Base-by-base conservation (phyloP, 352 stramenopile genomes). In the Globisporangium cystogenes region DNA sequence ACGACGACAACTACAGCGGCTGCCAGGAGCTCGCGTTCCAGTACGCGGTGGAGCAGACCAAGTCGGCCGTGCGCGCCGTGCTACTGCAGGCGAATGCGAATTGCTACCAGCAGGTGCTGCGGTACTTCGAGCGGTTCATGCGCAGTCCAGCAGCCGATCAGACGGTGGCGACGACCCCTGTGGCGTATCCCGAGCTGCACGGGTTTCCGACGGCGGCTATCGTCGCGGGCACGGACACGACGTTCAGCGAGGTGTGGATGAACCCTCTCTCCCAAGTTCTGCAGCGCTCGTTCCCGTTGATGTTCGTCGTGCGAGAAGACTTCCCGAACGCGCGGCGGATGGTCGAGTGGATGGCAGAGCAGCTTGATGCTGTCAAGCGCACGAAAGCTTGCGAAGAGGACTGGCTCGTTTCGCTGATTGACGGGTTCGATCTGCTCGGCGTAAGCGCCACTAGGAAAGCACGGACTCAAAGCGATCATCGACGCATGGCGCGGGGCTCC, bases 201-300 rank as follows among this genome's bases (percentile, higher is more conserved):
- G 66, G 64, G 7, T 78, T 83, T 31, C 78, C 78, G 0, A 82
- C 74, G 1, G 83, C 75, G 16, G 75, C 73, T 12, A 66, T 94
- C 18, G 75, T 92, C 27, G 68, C 79, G 33, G 83, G 83, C 5
- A 75, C 74, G 0, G 83, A 94, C 45, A 81, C 77, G 14, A 84
- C 79, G 26, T 83, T 81, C 26, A 89, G 76, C 51, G 78, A 88
- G 31, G 62, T 92, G 47, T 94, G 83, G 83, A 73, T 88, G 35
- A 57, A 70, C 27, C 83, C 83, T 29, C 55, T 94, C 4, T 78
- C 64, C 48, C 82, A 76, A 21, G 77, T 80, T 41, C 60, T 94
- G 43, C 66, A 86, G 50, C 75, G 73, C 20, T 84, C 76, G 18
- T 94, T 94, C 47, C 79, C 83, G 26, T 41, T 86, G 6, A 72